These are phyloP conservation scores for Parsonsia alboflavescens DNA, from an alignment of 257 asterid genomes.

Conservation along the genomic window DNA sequence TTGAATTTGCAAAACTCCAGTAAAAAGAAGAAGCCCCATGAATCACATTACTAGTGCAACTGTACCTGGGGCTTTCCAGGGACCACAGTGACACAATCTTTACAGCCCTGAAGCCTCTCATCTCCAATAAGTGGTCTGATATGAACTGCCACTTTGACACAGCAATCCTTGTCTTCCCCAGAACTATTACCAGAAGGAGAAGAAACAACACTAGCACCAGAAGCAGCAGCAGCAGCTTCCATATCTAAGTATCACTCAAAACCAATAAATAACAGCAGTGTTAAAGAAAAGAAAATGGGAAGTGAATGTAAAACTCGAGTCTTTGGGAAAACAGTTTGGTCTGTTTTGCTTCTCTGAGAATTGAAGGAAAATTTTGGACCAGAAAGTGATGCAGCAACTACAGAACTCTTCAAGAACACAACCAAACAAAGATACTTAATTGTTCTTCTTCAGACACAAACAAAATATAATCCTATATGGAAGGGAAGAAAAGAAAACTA, in stretches of 20 bases:
- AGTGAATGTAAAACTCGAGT: conserved; percentile 12
- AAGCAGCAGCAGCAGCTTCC: conserved; percentile 43
- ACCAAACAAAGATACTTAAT: conserved; percentile 2
- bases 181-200: conserved; percentile 16
- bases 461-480: neutral
- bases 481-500: conserved; percentile 19
- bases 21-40: conserved; percentile 15
- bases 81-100: conserved; percentile 81
- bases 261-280: conserved; percentile 13
- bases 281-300: neutral
- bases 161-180: conserved; percentile 92
- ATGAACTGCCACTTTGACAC: conserved; percentile 97
- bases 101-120: conserved; percentile 93
- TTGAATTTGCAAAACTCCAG: conserved; percentile 20
- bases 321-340: conserved; percentile 29
- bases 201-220: neutral
- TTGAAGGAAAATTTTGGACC: conserved; percentile 33
- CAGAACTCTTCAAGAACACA: conserved; percentile 14
- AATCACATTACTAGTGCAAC: conserved; percentile 32
- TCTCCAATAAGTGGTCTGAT: conserved; percentile 93
- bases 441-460: conserved; percentile 7
- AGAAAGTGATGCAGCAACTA: conserved; percentile 61
- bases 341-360: conserved; percentile 15
- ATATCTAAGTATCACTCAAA: conserved; percentile 23
- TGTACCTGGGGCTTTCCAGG: conserved; percentile 96